Conservation (phyloP, 257 asterid species). For the Salvia hispanica region DNA sequence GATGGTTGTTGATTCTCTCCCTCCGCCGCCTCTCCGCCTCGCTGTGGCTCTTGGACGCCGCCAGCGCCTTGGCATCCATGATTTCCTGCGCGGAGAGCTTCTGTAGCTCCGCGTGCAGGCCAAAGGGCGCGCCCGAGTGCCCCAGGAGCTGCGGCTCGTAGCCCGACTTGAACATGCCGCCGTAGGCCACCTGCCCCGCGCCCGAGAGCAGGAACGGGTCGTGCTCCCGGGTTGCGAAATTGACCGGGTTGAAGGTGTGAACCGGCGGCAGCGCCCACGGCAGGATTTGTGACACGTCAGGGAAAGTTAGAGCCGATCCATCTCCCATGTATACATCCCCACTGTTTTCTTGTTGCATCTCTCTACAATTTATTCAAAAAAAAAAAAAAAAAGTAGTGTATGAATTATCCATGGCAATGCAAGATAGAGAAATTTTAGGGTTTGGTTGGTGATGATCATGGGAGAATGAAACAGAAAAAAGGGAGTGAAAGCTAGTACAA, state of each 20-base stretch:
- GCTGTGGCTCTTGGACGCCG: constrained; percentile 93
- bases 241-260: constrained; percentile 47
- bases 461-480: constrained; percentile 37
- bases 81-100: constrained; percentile 90
- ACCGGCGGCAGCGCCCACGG: constrained; percentile 66
- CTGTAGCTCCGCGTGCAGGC: constrained; percentile 86
- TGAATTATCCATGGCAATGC: neutral
- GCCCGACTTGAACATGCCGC: constrained; percentile 42
- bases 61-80: constrained; percentile 94
- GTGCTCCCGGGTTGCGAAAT: constrained; percentile 39
- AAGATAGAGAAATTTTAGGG: constrained; percentile 30
- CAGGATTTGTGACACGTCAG: constrained; percentile 55
- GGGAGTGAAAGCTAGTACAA: neutral
- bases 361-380: constrained; percentile 29
- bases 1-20: constrained; percentile 88
- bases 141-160: constrained; percentile 25
- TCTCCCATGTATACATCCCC: constrained; percentile 29
- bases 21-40: constrained; percentile 95
- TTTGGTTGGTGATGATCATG: constrained; percentile 28
- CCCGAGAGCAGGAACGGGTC: constrained; percentile 58
- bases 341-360: constrained; percentile 46
- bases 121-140: constrained; percentile 57
- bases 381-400: no score
- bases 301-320: constrained; percentile 44
- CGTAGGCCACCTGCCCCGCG: constrained; percentile 46